Conservation (phyloP, 495 filamentous ascomycete species). For the Glonium stellatum region DNA sequence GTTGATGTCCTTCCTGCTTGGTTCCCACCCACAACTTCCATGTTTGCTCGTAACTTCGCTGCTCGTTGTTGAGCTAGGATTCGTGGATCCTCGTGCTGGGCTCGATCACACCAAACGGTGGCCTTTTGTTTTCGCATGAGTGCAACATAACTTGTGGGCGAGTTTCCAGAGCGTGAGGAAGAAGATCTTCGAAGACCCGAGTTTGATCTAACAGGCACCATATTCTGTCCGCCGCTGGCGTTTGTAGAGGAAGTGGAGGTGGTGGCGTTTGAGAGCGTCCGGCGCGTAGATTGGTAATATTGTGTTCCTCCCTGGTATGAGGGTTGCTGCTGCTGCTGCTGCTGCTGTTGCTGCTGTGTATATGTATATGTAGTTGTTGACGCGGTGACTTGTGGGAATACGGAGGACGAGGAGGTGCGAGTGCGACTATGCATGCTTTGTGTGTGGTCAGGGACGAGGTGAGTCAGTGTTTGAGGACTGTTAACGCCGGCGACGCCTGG, state of each 20-base stretch:
- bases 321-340: conserved; percentile 15
- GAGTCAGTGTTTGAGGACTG: background rate
- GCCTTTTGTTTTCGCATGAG: conserved; percentile 93
- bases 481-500: background rate
- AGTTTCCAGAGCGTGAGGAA: conserved; percentile 62
- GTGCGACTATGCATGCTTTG: conserved; percentile 23
- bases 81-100: conserved; percentile 86
- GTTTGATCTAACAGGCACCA: conserved; percentile 38
- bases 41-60: conserved; percentile 75
- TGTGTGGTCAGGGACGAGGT: conserved; percentile 2
- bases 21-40: conserved; percentile 62
- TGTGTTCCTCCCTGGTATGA: background rate
- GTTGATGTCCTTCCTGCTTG: conserved; percentile 21
- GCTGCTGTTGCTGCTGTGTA: conserved; percentile 20
- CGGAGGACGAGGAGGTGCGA: conserved; percentile 29
- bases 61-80: conserved; percentile 69
- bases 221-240: conserved; percentile 7
- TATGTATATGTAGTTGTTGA: conserved; percentile 13
- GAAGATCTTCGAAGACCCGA: conserved; percentile 58
- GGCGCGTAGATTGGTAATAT: conserved; percentile 22
- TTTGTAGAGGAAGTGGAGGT: conserved; percentile 38
- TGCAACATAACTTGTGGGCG: conserved; percentile 77
- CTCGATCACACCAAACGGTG: conserved; percentile 96
- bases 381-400: conserved; percentile 18
- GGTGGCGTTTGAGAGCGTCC: conserved; percentile 42